Evolutionary conservation across 306 rosid genomes (phyloP).

Genomic region (Quercus gilva): DNA sequence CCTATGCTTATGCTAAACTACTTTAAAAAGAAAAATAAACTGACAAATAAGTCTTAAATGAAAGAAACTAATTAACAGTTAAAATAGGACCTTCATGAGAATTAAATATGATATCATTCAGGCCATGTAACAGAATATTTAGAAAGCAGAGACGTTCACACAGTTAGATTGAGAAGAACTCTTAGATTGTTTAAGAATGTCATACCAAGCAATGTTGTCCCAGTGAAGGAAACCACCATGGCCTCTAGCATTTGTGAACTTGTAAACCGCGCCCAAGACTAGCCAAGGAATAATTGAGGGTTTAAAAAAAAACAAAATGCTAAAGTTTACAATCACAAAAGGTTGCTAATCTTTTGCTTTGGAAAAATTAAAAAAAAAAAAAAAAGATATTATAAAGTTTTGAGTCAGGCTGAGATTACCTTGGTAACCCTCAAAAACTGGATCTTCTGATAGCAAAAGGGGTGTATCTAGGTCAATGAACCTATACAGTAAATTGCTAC

Average conservation of each 20-base stretch:
- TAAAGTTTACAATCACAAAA: not conserved
- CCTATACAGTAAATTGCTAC: slow-evolving; percentile 33
- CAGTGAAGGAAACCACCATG: slow-evolving; percentile 93
- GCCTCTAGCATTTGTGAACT: slow-evolving; percentile 74
- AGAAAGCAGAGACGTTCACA: not conserved
- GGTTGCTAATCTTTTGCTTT: not conserved
- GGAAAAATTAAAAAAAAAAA: not conserved
- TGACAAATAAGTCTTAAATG: not conserved
- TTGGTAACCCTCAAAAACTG: slow-evolving; percentile 82
- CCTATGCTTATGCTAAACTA: not conserved
- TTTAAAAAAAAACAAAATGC: not conserved
- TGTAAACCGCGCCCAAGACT: slow-evolving; percentile 74
- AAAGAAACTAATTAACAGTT: not conserved
- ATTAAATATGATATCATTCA: not conserved
- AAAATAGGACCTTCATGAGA: not conserved
- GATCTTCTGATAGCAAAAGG: slow-evolving; percentile 69
- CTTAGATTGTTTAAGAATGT: not conserved
- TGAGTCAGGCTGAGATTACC: slow-evolving; percentile 36
- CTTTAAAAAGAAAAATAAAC: not conserved
- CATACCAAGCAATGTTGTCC: slow-evolving; percentile 69
- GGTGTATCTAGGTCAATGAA: slow-evolving; percentile 87
- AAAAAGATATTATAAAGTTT: not conserved
- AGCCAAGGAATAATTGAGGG: slow-evolving; percentile 16
- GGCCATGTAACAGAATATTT: not conserved
- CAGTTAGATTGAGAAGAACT: not conserved